Conservation (phyloP, 2,329 filamentous ascomycete genomes). For the Chalara sp. region DNA sequence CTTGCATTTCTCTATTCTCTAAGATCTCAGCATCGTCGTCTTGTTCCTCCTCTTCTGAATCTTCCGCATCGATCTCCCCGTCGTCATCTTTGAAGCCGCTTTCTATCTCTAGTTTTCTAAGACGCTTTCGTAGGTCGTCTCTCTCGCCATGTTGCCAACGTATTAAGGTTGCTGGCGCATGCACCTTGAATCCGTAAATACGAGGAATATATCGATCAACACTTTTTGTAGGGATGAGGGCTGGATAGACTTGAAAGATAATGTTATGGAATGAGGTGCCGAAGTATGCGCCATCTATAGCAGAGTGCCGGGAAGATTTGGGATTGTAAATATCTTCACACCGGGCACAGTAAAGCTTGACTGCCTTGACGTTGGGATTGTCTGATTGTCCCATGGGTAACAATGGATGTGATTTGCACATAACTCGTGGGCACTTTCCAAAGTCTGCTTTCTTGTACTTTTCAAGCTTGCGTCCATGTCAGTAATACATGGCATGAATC, state of each 20-base stretch:
- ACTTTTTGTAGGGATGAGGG: constrained; percentile 80
- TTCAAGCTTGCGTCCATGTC: constrained; percentile 61
- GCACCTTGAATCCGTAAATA: constrained; percentile 93
- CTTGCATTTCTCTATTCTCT: constrained; percentile 16
- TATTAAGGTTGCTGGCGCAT: constrained; percentile 78
- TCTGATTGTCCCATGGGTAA: constrained; percentile 94
- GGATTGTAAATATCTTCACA: constrained; percentile 99
- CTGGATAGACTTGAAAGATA: constrained; percentile 95
- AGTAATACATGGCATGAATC: constrained; percentile 5
- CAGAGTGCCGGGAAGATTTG: constrained; percentile 90
- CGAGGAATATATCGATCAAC: constrained; percentile 80
- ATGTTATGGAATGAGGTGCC: constrained; percentile 98
- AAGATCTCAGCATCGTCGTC: constrained; percentile 26
- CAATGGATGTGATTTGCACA: constrained; percentile 88
- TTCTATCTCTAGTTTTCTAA: constrained; percentile 67
- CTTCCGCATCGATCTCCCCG: constrained; percentile 52
- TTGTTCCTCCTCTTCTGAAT: constrained; percentile 44
- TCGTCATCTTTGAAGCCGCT: constrained; percentile 71
- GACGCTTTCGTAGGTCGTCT: constrained; percentile 72
- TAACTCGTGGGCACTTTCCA: constrained; percentile 93
- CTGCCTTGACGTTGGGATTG: constrained; percentile 76
- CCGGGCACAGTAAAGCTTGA: constrained; percentile 94
- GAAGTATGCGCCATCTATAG: constrained; percentile 97
- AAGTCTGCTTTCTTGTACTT: constrained; percentile 99
- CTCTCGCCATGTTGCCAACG: constrained; percentile 84